A percentile compares a stretch with the other conserved stretches of the same genome.
phyloP scores from a whole-genome alignment of 768 basidiomycete genomes.

The Mycena latifolia region DNA sequence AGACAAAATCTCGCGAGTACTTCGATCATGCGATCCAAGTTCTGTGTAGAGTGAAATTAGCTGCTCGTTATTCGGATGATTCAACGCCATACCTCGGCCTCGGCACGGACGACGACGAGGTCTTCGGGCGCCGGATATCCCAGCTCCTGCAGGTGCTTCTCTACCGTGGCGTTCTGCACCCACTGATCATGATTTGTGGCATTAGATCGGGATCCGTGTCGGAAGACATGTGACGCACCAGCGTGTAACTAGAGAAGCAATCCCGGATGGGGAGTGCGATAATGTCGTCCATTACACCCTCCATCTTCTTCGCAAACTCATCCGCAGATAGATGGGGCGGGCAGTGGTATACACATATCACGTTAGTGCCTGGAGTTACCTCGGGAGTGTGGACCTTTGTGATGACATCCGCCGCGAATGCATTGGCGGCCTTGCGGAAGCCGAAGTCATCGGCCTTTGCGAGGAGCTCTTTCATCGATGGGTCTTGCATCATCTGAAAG shows the following conservation, averaged over 20 bases:
- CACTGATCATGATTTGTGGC: slow-evolving; percentile 7
- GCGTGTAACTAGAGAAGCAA: slow-evolving; percentile 20
- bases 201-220: slow-evolving; percentile 11
- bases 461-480: slow-evolving; percentile 24
- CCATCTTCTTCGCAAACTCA: slow-evolving; percentile 20
- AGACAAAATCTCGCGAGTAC: slow-evolving; percentile 10
- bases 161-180: slow-evolving; percentile 25
- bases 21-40: slow-evolving; percentile 28
- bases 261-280: slow-evolving; percentile 13
- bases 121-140: slow-evolving; percentile 23
- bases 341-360: slow-evolving; percentile 16
- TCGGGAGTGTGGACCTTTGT: slow-evolving; percentile 15
- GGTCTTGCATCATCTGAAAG: slow-evolving; percentile 25
- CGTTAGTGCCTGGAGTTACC: slow-evolving; percentile 5
- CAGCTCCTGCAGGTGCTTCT: slow-evolving; percentile 24
- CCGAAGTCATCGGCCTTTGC: slow-evolving; percentile 26
- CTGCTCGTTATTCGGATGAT: neutral
- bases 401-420: slow-evolving; percentile 26
- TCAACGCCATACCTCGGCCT: slow-evolving; percentile 11
- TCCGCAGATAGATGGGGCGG: slow-evolving; percentile 23
- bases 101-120: slow-evolving; percentile 28
- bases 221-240: slow-evolving; percentile 10
- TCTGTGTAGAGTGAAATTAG: slow-evolving; percentile 16
- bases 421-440: slow-evolving; percentile 24
- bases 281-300: slow-evolving; percentile 21